A percentile compares a stretch with the other conserved stretches of the same genome.
Evolutionary conservation across 805 yeast species (phyloP).

Genomic region (Scheffersomyces lignosus): DNA sequence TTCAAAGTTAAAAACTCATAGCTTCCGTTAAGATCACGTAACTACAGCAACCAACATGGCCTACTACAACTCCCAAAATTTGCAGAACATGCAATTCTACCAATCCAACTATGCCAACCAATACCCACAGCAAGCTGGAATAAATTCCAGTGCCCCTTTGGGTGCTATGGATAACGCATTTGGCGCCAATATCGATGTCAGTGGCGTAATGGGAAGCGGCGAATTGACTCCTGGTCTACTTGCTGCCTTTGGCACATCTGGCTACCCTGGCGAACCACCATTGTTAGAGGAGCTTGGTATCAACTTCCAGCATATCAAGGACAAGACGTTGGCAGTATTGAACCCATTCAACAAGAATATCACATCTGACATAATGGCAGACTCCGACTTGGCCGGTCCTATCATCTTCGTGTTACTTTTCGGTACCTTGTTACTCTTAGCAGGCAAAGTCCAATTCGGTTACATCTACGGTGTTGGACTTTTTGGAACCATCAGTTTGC

Average conservation of each 20-base stretch:
- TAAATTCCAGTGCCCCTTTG: slow-evolving; percentile 19
- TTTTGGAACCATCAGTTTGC: slow-evolving; percentile 84
- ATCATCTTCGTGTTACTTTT: slow-evolving; percentile 82
- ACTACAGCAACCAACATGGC: too few relatives aligned
- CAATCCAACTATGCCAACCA: slow-evolving; percentile 39
- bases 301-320: slow-evolving; percentile 82
- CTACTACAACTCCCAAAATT: slow-evolving; percentile 40
- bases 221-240: slow-evolving; percentile 71
- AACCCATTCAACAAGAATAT: slow-evolving; percentile 66
- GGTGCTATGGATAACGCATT: slow-evolving; percentile 43
- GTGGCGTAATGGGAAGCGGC: slow-evolving; percentile 44
- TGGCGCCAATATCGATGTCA: slow-evolving; percentile 35
- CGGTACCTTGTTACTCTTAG: slow-evolving; percentile 76
- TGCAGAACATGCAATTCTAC: slow-evolving; percentile 43
- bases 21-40: too few relatives aligned
- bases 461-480: slow-evolving; percentile 95
- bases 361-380: slow-evolving; percentile 74
- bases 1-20: too few relatives aligned
- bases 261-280: slow-evolving; percentile 95
- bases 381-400: slow-evolving; percentile 95
- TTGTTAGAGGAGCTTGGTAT: slow-evolving; percentile 90
- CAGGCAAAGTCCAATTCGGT: slow-evolving; percentile 96
- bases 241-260: slow-evolving; percentile 90
- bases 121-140: slow-evolving; percentile 19
- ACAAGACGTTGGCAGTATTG: slow-evolving; percentile 82